These are phyloP conservation scores for Exophiala bonariae DNA, from an alignment of 2,329 filamentous ascomycete species.

Conservation along the genomic window DNA sequence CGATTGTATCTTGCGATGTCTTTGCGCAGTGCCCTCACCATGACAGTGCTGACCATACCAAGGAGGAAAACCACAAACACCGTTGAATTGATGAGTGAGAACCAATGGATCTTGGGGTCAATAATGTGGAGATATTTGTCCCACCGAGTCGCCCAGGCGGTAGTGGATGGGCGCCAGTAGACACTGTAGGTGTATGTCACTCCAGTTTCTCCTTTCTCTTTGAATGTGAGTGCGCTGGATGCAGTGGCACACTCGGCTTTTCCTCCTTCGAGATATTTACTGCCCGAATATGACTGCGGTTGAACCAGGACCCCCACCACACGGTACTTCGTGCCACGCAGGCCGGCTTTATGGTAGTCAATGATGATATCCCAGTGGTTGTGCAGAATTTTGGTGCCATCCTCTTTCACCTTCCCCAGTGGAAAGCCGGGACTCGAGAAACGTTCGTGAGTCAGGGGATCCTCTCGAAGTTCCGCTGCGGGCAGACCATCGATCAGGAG, in stretches of 20 bases:
- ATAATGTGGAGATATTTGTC: constrained; percentile 98
- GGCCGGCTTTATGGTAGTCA: constrained; percentile 77
- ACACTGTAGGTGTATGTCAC: constrained; percentile 92
- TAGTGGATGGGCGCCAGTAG: constrained; percentile 79
- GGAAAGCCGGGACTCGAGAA: constrained; percentile 94
- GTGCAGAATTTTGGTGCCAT: constrained; percentile 66
- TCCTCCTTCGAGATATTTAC: constrained; percentile 47
- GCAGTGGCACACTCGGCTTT: constrained; percentile 65
- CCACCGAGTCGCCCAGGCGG: constrained; percentile 95
- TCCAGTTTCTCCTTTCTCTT: constrained; percentile 61
- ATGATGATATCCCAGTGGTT: constrained; percentile 95
- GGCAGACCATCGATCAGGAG: constrained; percentile 95
- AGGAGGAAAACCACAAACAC: constrained; percentile 92
- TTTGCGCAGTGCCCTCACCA: constrained; percentile 84
- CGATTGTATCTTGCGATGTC: constrained; percentile 97
- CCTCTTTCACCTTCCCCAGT: constrained; percentile 61
- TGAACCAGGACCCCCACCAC: constrained; percentile 91
- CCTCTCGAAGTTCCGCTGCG: constrained; percentile 78
- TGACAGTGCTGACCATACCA: constrained; percentile 87
- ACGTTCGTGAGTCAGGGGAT: constrained; percentile 71
- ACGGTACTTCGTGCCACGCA: constrained; percentile 67
- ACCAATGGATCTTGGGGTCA: constrained; percentile 98
- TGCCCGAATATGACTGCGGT: constrained; percentile 63
- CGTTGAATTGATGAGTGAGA: constrained; percentile 93
- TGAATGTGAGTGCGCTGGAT: constrained; percentile 56